phyloP scores from a whole-genome alignment of 2,329 filamentous ascomycete species.

The Emericellopsis cladophorae region DNA sequence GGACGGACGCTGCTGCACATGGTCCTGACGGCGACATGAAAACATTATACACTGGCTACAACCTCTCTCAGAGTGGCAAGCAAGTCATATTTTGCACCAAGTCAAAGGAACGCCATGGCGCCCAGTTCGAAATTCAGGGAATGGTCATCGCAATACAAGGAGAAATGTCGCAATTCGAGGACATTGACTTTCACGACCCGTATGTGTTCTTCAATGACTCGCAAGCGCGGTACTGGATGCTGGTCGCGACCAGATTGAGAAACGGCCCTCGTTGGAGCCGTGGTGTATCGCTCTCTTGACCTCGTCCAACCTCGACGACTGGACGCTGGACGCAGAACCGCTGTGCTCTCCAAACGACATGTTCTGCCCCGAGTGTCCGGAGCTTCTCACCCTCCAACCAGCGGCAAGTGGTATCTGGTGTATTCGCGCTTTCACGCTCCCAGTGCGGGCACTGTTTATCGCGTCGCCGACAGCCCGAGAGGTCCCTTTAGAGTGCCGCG shows the following conservation, averaged over 20 bases:
- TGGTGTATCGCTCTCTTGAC: slow-evolving; percentile 21
- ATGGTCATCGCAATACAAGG: slow-evolving; percentile 11
- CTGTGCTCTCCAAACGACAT: slow-evolving; percentile 19
- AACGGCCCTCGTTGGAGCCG: slow-evolving; percentile 19
- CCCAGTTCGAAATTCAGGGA: slow-evolving; percentile 10
- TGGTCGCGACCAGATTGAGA: slow-evolving; percentile 19
- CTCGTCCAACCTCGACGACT: slow-evolving; percentile 15
- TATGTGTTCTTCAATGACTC: slow-evolving; percentile 18
- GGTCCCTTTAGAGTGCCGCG: slow-evolving; percentile 21
- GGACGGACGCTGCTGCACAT: slow-evolving; percentile 19
- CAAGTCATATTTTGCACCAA: slow-evolving; percentile 18
- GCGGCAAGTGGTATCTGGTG: slow-evolving; percentile 21
- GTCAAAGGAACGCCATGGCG: slow-evolving; percentile 12
- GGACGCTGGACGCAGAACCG: slow-evolving; percentile 16
- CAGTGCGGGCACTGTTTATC: slow-evolving; percentile 20
- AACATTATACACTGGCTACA: slow-evolving; percentile 23
- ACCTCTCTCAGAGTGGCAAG: slow-evolving; percentile 13
- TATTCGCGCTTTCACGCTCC: slow-evolving; percentile 20
- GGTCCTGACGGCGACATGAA: slow-evolving; percentile 18
- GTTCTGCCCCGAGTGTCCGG: slow-evolving; percentile 22
- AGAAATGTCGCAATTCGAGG: slow-evolving; percentile 12
- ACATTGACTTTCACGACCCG: slow-evolving; percentile 22
- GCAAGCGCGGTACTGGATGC: slow-evolving; percentile 20
- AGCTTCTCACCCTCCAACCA: slow-evolving; percentile 18
- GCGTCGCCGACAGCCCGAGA: slow-evolving; percentile 17